These are phyloP conservation scores for Tricharina praecox DNA, from an alignment of 495 filamentous ascomycete genomes.

Conservation along the genomic window DNA sequence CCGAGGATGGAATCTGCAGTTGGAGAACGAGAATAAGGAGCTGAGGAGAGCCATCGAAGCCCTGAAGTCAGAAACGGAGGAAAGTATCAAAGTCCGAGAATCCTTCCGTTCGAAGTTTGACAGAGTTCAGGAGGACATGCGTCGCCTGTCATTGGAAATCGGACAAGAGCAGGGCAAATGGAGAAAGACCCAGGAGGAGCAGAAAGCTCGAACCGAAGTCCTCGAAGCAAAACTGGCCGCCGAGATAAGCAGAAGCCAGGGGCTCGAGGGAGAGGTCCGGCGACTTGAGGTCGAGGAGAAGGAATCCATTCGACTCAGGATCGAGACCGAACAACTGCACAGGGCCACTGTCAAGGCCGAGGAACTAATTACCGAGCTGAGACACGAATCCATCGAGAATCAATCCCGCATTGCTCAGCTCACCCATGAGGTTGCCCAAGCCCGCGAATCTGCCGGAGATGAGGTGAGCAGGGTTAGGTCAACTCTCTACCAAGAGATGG, in stretches of 20 bases:
- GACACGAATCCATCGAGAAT: conserved; percentile 15
- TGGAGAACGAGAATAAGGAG: conserved; percentile 24
- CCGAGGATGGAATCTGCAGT: conserved; percentile 11
- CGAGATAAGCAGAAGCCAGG: conserved; percentile 58
- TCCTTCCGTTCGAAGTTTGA: conserved; percentile 65
- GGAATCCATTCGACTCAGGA: conserved; percentile 50
- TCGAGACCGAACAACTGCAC: conserved; percentile 61
- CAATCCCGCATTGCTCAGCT: conserved; percentile 13
- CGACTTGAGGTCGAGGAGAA: conserved; percentile 45
- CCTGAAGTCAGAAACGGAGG: conserved; percentile 60
- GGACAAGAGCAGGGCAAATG: conserved; percentile 62
- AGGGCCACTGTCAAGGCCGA: conserved; percentile 16
- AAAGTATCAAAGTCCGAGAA: conserved; percentile 62
- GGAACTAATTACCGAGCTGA: conserved; percentile 13
- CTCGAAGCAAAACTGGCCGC: conserved; percentile 60
- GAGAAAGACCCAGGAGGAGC: conserved; percentile 53
- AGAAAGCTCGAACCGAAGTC: conserved; percentile 58
- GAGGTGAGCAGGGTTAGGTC: conserved; percentile 65
- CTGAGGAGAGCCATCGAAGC: conserved; percentile 49
- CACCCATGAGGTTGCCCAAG: conserved; percentile 12
- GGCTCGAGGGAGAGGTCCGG: conserved; percentile 62
- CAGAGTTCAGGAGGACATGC: conserved; percentile 70
- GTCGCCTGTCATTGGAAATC: conserved; percentile 54
- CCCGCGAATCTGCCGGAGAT: conserved; percentile 48
- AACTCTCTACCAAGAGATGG: conserved; percentile 63